Evolutionary conservation across 1,284 basidiomycete species (phyloP), one percentile per base, ranked within the genome.

Genomic region (Spongispora temasekensis): DNA sequence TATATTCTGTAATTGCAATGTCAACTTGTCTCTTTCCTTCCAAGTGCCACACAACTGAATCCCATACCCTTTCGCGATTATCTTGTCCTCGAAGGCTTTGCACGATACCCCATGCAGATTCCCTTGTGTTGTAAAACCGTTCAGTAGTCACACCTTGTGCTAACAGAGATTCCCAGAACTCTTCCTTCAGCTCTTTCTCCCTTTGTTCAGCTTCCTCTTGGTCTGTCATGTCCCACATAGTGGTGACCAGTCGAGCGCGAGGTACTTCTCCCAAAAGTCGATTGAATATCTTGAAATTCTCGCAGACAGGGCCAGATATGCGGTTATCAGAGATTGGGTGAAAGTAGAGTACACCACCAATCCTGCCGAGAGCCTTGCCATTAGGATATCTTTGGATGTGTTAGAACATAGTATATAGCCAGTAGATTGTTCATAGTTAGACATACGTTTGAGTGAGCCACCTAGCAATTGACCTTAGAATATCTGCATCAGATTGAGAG

Each of bases 221-320:
- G 46, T 64, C 52, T 10, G 15, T 30, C 40, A 61, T 44, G 5
- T 64, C 13, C 62, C 62, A 63, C 62, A 63, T 63, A 3, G 62
- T 64, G 4, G 62, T 63, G 28, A 63, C 51, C 3, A 64, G 40
- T 23, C 63, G 61, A 32, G 44, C 28, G 42, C 55, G 52, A 15
- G 62, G 35, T n/a, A 19, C 23, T 7, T 40, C 13, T 6, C 31
- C 1, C n/a, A n/a, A n/a, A n/a, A n/a, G n/a, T n/a, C n/a, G n/a
- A 27, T 46, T 50, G 17, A 59, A 62, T 9, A 51, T 51, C 21
- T 28, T 53, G 17, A 30, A 60, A 31, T 62, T 28, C 34, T 30
- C 54, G 19, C 55, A 15, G 15, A 65, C 48, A 12, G 60, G 37
- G 4, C 34, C n/a, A 23, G 19, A 50, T 12, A 65, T 48, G 2